Evolutionary conservation across 177 flowering plant species (phyloP).

Genomic region (Tripterygium wilfordii): DNA sequence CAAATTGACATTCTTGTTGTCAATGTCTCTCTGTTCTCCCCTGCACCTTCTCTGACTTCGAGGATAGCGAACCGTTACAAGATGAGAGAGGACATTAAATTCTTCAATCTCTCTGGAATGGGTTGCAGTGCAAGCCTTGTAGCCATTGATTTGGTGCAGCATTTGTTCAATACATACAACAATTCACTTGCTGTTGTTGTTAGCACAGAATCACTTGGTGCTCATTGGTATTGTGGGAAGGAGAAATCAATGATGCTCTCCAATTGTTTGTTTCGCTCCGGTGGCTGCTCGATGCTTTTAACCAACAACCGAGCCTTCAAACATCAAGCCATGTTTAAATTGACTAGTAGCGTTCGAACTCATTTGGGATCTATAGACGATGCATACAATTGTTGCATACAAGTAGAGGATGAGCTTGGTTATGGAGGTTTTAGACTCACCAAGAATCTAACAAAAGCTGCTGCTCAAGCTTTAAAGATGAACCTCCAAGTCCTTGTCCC

Average conservation of each 20-base stretch:
- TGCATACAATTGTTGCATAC: constrained; percentile 40
- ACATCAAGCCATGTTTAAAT: constrained; percentile 24
- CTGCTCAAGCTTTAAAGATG: constrained; percentile 21
- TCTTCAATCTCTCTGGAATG: constrained; percentile 46
- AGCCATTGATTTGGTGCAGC: constrained; percentile 32
- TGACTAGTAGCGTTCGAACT: constrained; percentile 25
- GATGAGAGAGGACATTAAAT: constrained; percentile 32
- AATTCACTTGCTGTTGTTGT: constrained; percentile 33
- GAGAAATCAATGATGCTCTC: constrained; percentile 49
- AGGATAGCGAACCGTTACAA: constrained; percentile 38
- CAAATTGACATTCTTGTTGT: constrained; percentile 47
- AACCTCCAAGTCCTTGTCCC: constrained; percentile 30
- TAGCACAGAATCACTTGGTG: constrained; percentile 38
- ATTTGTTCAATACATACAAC: constrained; percentile 24
- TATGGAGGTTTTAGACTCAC: constrained; percentile 32
- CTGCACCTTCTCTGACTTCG: constrained; percentile 30
- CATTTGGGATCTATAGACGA: constrained; percentile 40
- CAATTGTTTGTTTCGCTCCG: constrained; percentile 42
- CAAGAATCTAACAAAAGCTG: constrained; percentile 27
- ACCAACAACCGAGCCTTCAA: constrained; percentile 26
- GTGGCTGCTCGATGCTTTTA: constrained; percentile 45
- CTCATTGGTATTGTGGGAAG: constrained; percentile 46
- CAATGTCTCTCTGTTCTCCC: constrained; percentile 40
- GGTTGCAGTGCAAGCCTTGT: constrained; percentile 55
- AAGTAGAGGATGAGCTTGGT: constrained; percentile 35